Evolutionary conservation across 257 asterid species (phyloP), one percentile per base, ranked within the genome.

Genomic region (Solanum sejunctum): DNA sequence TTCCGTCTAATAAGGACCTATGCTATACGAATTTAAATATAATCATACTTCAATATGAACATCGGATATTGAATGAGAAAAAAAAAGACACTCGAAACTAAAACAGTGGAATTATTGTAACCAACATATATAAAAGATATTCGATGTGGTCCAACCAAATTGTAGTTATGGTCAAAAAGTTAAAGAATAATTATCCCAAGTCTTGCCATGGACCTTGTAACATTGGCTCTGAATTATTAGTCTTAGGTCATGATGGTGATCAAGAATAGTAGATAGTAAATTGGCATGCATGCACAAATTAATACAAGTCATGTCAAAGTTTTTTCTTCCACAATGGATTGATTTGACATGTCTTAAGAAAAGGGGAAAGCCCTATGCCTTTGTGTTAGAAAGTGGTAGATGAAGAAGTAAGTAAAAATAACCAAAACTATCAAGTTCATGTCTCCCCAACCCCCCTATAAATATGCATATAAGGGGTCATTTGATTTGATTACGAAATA

Each of bases 341-440:
- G 89, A 89, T 84, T 79, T 55, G 92, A 91, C 88, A 17, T 56
- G 90, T 86, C 91, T 88, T 66, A 51, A 39, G 63, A 57, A 12
- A 64, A 36, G 71, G 17, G 18, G 26, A 49, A 15, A 45, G 23
- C 20, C 8, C 75, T 21, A 49, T 41, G 78, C 78, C 57, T 16
- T 45, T 26, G 64, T 84, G 77, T 84, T 84, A 58, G 47, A 43
- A 61, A 61, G 75, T 60, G 60, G 73, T 21, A 15, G 73, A 60
- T 61, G 55, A 52, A n/a, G 20, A 41, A 60, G 41, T 60, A 5
- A 58, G 6, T 10, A 39, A 81, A 56, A 58, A 18, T 20, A 16
- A 26, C 17, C 8, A 43, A 81, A 21, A 12, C 21, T 12, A 12
- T 8, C 51, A 36, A 21, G 21, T 82, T 43, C 55, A 66, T 82